Conservation (phyloP, 2,329 filamentous ascomycete species). For the Phialophora macrospora region DNA sequence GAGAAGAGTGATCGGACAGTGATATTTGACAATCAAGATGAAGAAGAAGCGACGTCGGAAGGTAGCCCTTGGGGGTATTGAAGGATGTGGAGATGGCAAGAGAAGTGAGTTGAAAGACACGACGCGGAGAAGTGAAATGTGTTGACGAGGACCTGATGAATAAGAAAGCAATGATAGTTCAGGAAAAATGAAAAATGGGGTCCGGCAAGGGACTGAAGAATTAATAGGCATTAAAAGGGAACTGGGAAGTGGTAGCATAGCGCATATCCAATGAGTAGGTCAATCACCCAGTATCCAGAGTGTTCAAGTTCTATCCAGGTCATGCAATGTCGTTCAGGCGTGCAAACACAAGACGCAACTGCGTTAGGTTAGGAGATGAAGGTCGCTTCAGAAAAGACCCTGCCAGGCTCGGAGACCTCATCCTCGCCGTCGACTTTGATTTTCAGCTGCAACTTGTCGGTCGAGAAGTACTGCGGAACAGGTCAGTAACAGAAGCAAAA, state of each 20-base stretch:
- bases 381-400: slow-evolving; percentile 86
- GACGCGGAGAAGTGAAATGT: background rate
- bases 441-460: slow-evolving; percentile 72
- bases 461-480: slow-evolving; percentile 68
- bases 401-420: slow-evolving; percentile 76
- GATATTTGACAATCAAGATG: background rate
- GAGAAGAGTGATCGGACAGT: background rate
- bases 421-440: slow-evolving; percentile 83
- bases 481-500: background rate
- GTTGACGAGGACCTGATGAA: background rate
- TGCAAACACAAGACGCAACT: background rate
- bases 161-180: slow-evolving; percentile 10
- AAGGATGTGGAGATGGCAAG: background rate
- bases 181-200: background rate
- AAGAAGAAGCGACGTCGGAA: background rate
- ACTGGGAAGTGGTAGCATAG: slow-evolving; percentile 23
- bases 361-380: slow-evolving; percentile 74
- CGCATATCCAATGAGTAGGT: slow-evolving; percentile 43
- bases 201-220: slow-evolving; percentile 21
- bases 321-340: slow-evolving; percentile 18
- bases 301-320: slow-evolving; percentile 28
- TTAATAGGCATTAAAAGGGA: slow-evolving; percentile 36
- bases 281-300: slow-evolving; percentile 37
- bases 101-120: background rate
- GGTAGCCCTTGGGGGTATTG: background rate